Conservation (phyloP, 192 early-diverging fungal species). For the Phlyctochytrium planicorne region DNA sequence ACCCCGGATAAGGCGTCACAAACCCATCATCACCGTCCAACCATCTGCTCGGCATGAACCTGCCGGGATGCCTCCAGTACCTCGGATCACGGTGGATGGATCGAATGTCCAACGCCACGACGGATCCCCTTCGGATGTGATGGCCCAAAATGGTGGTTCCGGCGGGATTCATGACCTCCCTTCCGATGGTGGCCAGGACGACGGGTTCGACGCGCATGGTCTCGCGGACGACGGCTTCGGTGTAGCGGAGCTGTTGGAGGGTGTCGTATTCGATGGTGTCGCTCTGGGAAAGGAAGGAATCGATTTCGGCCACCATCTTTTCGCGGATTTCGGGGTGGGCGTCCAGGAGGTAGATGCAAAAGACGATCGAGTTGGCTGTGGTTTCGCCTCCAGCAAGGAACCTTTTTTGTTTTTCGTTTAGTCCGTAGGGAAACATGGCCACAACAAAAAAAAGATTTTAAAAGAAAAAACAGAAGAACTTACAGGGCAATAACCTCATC, state of each 20-base stretch:
- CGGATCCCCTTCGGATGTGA: slow-evolving; percentile 15
- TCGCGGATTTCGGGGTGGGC: slow-evolving; percentile 20
- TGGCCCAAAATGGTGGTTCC: slow-evolving; percentile 11
- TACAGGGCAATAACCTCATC: slow-evolving; percentile 42
- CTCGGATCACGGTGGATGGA: slow-evolving; percentile 28
- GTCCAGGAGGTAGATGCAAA: slow-evolving; percentile 16
- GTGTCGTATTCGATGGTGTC: neutral
- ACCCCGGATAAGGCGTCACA: slow-evolving; percentile 19
- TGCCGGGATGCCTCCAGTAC: slow-evolving; percentile 31
- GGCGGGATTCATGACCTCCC: neutral
- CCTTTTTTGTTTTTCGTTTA: no score
- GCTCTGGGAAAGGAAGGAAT: neutral
- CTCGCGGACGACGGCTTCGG: slow-evolving; percentile 42
- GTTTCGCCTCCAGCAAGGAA: slow-evolving; percentile 43
- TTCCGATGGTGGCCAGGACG: slow-evolving; percentile 14
- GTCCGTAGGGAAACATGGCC: no score
- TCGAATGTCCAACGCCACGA: slow-evolving; percentile 27
- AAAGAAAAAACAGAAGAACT: no score
- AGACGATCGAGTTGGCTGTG: slow-evolving; percentile 40
- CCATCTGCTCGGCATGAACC: slow-evolving; percentile 44
- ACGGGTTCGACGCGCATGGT: slow-evolving; percentile 35
- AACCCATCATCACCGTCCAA: slow-evolving; percentile 6
- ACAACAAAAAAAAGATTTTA: no score
- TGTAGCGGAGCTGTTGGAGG: slow-evolving; percentile 25
- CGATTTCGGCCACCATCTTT: neutral